phyloP scores from a whole-genome alignment of 441 rosid species.

The Geranium incanum region DNA sequence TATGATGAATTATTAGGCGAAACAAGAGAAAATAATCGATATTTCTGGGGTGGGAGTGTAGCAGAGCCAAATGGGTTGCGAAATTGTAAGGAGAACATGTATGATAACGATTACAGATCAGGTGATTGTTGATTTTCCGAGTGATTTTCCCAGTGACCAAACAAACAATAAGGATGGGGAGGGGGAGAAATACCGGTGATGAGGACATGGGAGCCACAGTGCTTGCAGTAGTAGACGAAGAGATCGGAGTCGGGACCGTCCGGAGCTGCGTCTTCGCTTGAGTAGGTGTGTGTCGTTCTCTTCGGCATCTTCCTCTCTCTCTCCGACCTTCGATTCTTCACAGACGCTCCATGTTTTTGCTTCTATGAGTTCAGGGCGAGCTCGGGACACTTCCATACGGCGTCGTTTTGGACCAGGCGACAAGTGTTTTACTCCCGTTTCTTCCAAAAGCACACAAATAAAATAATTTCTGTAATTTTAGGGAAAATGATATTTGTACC shows the following conservation, averaged over 20 bases:
- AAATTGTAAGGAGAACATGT: background rate
- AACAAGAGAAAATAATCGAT: background rate
- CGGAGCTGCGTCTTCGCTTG: constrained; percentile 96
- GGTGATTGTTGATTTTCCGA: background rate
- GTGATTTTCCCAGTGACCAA: background rate
- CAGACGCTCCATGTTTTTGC: too few species aligned
- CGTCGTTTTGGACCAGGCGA: too few species aligned
- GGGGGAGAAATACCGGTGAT: constrained; percentile 60
- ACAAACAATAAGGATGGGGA: too few species aligned
- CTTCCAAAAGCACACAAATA: too few species aligned
- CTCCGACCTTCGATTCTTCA: background rate
- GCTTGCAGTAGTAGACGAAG: constrained; percentile 96
- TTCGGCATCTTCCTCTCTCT: constrained; percentile 58
- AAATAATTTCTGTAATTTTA: too few species aligned
- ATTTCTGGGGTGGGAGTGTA: background rate
- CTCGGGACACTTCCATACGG: too few species aligned
- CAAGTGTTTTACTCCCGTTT: too few species aligned
- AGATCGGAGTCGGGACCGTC: constrained; percentile 96
- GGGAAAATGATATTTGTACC: too few species aligned
- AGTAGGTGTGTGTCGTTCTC: constrained; percentile 96
- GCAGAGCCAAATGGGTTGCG: background rate
- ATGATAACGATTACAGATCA: background rate
- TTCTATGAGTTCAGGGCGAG: too few species aligned
- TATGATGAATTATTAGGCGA: background rate
- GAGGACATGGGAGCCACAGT: constrained; percentile 90